Evolutionary conservation across 768 basidiomycete genomes (phyloP).

Genomic region (Rhodosporidiobolus odoratus): DNA sequence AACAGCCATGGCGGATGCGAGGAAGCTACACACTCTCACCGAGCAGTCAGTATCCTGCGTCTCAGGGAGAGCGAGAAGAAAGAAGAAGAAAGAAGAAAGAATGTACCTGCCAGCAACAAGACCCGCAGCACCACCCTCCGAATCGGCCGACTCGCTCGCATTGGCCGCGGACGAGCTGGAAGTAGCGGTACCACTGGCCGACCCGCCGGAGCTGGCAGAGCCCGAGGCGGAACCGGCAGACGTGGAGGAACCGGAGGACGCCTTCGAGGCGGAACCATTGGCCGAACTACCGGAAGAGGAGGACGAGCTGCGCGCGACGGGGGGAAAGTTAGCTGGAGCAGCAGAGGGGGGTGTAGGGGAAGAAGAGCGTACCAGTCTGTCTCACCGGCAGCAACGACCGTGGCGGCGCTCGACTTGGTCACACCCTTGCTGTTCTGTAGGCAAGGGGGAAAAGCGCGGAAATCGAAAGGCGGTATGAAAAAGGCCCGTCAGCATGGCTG

Average conservation of each 20-base stretch:
- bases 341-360: background rate
- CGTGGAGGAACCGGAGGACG: background rate
- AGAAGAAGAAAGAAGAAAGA: background rate
- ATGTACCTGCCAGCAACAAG: background rate
- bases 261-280: background rate
- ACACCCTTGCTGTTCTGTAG: background rate
- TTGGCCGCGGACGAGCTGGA: background rate
- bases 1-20: background rate
- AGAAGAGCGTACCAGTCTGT: background rate
- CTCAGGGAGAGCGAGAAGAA: too few species aligned
- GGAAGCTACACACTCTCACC: too few species aligned
- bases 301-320: background rate
- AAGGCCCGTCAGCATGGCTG: background rate
- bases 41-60: too few species aligned
- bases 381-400: background rate
- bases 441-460: too few species aligned
- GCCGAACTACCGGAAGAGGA: background rate
- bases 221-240: background rate
- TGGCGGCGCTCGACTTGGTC: background rate
- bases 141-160: background rate
- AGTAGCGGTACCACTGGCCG: background rate
- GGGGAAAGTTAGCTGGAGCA: background rate
- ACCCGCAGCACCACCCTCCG: background rate
- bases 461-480: background rate
- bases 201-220: background rate